Evolutionary conservation across 495 filamentous ascomycete species (phyloP).

Genomic region (Mytilinidion resinicola): DNA sequence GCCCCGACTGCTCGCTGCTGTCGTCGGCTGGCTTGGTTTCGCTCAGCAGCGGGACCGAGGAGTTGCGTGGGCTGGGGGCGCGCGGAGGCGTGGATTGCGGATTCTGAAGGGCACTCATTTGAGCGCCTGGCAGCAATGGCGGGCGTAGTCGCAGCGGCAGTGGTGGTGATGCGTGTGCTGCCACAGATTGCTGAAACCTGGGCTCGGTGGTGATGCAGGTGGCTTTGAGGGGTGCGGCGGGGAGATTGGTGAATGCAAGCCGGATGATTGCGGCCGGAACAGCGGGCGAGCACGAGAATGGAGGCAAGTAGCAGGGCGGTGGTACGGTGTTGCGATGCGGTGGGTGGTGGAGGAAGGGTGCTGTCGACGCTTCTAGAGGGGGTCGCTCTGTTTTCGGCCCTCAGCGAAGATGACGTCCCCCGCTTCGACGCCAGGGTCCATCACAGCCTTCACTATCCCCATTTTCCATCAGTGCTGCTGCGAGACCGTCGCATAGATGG

Average conservation of each 20-base stretch:
- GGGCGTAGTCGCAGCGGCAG: background rate
- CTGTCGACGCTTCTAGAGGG: too few relatives aligned
- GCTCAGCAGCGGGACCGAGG: constrained; percentile 11
- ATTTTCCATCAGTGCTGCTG: too few relatives aligned
- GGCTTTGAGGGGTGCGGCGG: constrained; percentile 5
- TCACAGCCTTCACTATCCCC: too few relatives aligned
- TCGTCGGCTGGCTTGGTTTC: constrained; percentile 6
- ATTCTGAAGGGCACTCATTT: constrained; percentile 23
- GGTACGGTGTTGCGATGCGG: too few relatives aligned
- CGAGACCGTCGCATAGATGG: too few relatives aligned
- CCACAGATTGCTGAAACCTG: background rate
- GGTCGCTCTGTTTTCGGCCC: too few relatives aligned
- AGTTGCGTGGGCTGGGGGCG: constrained; percentile 12
- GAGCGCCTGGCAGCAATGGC: background rate
- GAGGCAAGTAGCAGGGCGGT: too few relatives aligned
- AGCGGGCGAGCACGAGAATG: too few relatives aligned
- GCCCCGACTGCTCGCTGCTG: constrained; percentile 9
- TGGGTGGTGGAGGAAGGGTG: too few relatives aligned
- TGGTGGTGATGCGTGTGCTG: background rate
- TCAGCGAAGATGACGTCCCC: too few relatives aligned
- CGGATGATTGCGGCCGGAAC: background rate
- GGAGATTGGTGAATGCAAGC: background rate
- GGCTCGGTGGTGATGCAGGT: constrained; percentile 5
- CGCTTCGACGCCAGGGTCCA: too few relatives aligned
- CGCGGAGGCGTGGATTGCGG: constrained; percentile 4